Evolutionary conservation across 2,329 filamentous ascomycete species (phyloP), one percentile per base, ranked within the genome.

Genomic region (Stagonosporopsis rhizophila): DNA sequence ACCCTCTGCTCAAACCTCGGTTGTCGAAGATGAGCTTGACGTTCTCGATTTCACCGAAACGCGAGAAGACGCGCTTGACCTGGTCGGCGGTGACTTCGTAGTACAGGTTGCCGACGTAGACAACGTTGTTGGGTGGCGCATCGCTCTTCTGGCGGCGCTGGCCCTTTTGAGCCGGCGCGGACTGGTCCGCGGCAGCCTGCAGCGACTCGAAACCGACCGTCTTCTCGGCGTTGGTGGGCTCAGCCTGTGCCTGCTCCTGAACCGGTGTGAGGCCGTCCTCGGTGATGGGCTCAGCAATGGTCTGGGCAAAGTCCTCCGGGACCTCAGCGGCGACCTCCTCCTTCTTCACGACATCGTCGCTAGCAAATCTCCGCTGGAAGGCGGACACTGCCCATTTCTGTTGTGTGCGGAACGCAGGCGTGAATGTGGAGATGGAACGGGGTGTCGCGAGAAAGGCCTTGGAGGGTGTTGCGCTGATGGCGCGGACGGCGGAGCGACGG

Each of bases 41-140:
- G 44, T 77, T 79, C 42, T 78, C 68, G 56, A 91, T 76, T 11
- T 78, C 74, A 44, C 88, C 83, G 77, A 86, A 87, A 44, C 82
- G 80, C 58, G 77, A 72, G 70, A 90, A 88, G 41, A 86, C 82
- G 46, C 82, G 79, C 65, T 81, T 78, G 42, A 92, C 66, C 61
- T 89, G 83, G 27, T 84, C 81, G 6, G 84, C 81, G 6, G 82
- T 86, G 52, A 89, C 82, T 69, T 91, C 87, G 71, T 86, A 91
- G 72, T 86, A 87, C 41, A 91, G 77, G 74, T 91, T 91, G 57
- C 87, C 87, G 60, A 91, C 70, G 67, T 88, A 91, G 54, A 91
- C 65, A 7, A 79, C 83, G 9, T 62, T 73, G 60, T 65, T 68
- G 8, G 69, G 72, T 12, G 42, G 8, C 12, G 59, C 47, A 19